Evolutionary conservation across 345 rosid species (phyloP), one percentile per base, ranked within the genome.

Genomic region (Lagerstroemia speciosa): DNA sequence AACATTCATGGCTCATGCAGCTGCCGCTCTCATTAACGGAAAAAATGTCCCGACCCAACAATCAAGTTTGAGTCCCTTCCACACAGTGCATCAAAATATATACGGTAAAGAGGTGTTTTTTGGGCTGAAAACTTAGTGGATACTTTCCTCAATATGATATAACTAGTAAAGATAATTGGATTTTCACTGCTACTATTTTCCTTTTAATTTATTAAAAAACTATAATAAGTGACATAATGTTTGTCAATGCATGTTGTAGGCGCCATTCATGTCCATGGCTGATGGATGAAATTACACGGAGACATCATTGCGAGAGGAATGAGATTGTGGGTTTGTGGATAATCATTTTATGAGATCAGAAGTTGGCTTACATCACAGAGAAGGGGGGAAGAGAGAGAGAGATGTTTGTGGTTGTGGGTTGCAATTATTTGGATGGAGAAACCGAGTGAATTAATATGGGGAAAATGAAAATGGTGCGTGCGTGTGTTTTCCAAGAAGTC

Each of bases 311-410:
- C 67, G 36, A 73, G 64, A 66, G 71, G 68, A 45, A 34, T 41
- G 43, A 24, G 7, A 46, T 27, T 52, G 64, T n/a, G 55, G 45
- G 72, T 22, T 71, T 77, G 83, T 80, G 92, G 89, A 83, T 86
- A 85, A 87, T 80, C 65, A 71, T 73, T 67, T 80, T 58, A 73
- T 17, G 62, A 19, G 74, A 76, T 76, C 75, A 71, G 72, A 55
- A 36, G 41, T 20, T 64, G 67, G 89, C 87, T 86, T 81, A 81
- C 86, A 81, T 86, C 79, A 84, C 69, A 68, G 72, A 78, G 76
- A 78, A 65, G 52, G 30, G 12, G 63, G 34, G 36, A 41, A 73
- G 85, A 27, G 57, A 45, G 68, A 66, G n/a, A n/a, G 71, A 69
- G 67, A 64, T 20, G 34, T 74, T 68, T 55, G 57, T 65, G 20